phyloP scores from a whole-genome alignment of 176 grass and related monocot species.

The Phragmites australis region DNA sequence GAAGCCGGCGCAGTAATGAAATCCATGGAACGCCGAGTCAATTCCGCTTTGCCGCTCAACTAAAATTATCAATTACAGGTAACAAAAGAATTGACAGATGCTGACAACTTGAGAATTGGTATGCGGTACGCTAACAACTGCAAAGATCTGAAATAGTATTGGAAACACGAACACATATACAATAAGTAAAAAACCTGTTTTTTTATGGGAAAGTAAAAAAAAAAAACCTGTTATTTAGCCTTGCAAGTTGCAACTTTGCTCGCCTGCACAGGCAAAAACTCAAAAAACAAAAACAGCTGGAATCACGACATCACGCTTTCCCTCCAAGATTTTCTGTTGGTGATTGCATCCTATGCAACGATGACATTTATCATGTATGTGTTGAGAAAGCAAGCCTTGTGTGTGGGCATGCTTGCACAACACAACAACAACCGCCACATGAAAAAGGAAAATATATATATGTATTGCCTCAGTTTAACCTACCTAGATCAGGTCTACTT shows the following conservation, averaged over 20 bases:
- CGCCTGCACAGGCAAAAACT: neutral
- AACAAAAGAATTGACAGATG: no score
- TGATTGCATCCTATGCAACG: constrained; percentile 30
- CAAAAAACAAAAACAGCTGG: neutral
- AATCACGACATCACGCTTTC: constrained; percentile 13
- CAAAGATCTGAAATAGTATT: no score
- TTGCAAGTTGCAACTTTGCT: neutral
- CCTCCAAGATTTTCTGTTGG: constrained; percentile 8
- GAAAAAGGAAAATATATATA: neutral
- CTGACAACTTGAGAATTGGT: no score
- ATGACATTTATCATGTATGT: neutral
- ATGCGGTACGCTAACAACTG: no score
- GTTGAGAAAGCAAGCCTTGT: constrained; percentile 2
- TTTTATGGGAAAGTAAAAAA: no score
- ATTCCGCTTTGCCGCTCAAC: no score
- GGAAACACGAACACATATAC: no score
- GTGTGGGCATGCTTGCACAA: neutral
- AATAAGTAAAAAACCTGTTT: no score
- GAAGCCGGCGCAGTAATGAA: no score
- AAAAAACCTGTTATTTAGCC: neutral
- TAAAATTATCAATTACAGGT: no score
- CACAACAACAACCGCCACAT: neutral
- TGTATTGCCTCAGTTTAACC: neutral
- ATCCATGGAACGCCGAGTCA: no score
- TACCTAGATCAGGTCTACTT: neutral